A percentile compares a stretch with the other conserved stretches of the same genome.
These are phyloP conservation scores for Diaporthe capsici DNA, from an alignment of 2,329 filamentous ascomycete genomes.

Conservation along the genomic window DNA sequence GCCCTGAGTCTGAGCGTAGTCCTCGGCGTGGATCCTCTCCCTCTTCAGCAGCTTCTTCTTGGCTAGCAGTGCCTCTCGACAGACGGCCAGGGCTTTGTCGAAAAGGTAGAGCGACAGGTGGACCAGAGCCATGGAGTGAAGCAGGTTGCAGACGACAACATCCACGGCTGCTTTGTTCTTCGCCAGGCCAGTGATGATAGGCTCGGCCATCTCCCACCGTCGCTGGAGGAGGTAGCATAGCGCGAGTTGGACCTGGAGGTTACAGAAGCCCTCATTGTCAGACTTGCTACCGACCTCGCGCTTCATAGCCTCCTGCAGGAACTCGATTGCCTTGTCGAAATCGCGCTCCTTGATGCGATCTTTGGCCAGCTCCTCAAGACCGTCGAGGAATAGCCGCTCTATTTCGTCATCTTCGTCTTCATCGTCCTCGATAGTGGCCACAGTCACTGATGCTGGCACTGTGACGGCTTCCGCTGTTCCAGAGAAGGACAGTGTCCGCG, in stretches of 20 bases:
- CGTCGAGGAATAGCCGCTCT: slow-evolving; percentile 42
- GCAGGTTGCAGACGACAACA: slow-evolving; percentile 44
- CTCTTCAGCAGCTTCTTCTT: slow-evolving; percentile 45
- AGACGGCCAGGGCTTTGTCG: slow-evolving; percentile 45
- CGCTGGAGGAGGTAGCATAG: slow-evolving; percentile 46
- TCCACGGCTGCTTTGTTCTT: slow-evolving; percentile 39
- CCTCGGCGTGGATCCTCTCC: slow-evolving; percentile 30
- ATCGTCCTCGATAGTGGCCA: slow-evolving; percentile 24
- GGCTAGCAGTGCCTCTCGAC: slow-evolving; percentile 44
- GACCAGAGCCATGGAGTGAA: slow-evolving; percentile 46
- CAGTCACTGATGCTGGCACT: background rate
- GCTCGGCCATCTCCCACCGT: slow-evolving; percentile 44
- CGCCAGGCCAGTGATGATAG: slow-evolving; percentile 41
- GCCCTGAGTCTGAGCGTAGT: slow-evolving; percentile 45
- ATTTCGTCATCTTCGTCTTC: slow-evolving; percentile 44
- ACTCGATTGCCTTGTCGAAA: slow-evolving; percentile 45
- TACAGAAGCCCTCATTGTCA: slow-evolving; percentile 26
- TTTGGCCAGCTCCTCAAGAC: slow-evolving; percentile 45
- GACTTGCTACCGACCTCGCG: slow-evolving; percentile 21
- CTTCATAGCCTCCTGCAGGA: slow-evolving; percentile 44
- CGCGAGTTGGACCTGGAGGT: slow-evolving; percentile 45
- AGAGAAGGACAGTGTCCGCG: background rate
- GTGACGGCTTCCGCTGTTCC: background rate
- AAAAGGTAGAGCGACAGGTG: slow-evolving; percentile 45
- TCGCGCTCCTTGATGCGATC: slow-evolving; percentile 45